phyloP scores from a whole-genome alignment of 2,329 filamentous ascomycete species.

The Cercospora janseana region DNA sequence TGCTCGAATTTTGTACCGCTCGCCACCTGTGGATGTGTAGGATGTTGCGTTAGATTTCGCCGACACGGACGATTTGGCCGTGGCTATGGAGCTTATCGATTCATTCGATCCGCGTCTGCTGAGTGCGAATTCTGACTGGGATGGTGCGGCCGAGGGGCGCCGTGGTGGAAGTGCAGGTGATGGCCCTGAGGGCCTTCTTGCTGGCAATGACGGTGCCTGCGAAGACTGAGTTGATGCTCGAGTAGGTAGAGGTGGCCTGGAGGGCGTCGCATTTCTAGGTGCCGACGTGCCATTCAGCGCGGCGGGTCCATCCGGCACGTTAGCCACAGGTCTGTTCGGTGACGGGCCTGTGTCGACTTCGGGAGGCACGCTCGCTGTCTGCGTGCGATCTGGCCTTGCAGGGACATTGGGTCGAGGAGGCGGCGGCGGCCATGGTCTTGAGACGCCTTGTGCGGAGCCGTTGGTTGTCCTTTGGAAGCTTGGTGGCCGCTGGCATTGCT shows the following conservation, averaged over 20 bases:
- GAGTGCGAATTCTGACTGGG: conserved; percentile 29
- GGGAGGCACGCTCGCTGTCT: conserved; percentile 41
- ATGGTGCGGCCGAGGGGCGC: conserved; percentile 42
- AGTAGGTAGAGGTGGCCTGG: conserved; percentile 46
- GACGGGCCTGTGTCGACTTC: conserved; percentile 39
- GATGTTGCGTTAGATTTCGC: conserved; percentile 45
- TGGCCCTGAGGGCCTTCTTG: conserved; percentile 38
- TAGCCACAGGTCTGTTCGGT: conserved; percentile 38
- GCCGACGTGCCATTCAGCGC: conserved; percentile 18
- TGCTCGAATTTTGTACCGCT: conserved; percentile 36
- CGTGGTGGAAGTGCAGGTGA: conserved; percentile 47
- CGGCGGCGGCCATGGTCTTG: conserved; percentile 39
- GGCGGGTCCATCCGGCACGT: conserved; percentile 40
- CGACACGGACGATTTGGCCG: conserved; percentile 50
- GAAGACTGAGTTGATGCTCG: conserved; percentile 42
- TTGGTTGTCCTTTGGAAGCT: conserved; percentile 25
- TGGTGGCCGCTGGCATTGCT: conserved; percentile 38
- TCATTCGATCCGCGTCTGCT: conserved; percentile 48
- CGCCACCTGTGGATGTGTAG: conserved; percentile 29
- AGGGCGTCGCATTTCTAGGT: conserved; percentile 25
- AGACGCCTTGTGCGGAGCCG: conserved; percentile 15
- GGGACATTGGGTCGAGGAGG: conserved; percentile 35
- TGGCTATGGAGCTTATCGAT: conserved; percentile 53
- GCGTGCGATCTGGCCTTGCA: conserved; percentile 37
- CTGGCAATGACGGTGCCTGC: conserved; percentile 48